Evolutionary conservation across 2,329 filamentous ascomycete species (phyloP), one percentile per base, ranked within the genome.

Genomic region (Talaromyces sp.): DNA sequence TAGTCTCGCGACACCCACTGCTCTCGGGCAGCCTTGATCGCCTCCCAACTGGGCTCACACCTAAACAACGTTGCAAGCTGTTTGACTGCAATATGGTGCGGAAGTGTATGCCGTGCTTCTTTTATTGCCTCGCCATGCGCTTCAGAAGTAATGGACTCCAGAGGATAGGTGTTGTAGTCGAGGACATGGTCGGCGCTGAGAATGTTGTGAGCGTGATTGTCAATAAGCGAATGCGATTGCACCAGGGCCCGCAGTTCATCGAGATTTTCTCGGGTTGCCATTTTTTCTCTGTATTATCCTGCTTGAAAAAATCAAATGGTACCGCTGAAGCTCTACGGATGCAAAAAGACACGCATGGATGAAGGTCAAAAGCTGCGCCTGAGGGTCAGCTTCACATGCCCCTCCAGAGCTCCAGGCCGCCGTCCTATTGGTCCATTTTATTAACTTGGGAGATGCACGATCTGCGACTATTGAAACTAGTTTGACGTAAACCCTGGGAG

Each of bases 141-240:
- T 76, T 94, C 90, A 7, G 88, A 88, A 1, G 86, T 85, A 64
- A 92, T 87, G 51, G 85, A 82, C 54, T 86, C 80, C 21, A 87
- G 79, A 8, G 83, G 79, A 60, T 78, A 75, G 55, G 62, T 66
- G 32, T 65, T 62, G 61, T 74, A 71, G 61, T 76, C 64, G 38
- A 61, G 61, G 27, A 72, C 75, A 7, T 67, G 65, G 14, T 73
- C 65, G 24, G 66, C 63, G 5, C 65, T 69, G 29, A 80, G 67
- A 17, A 80, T 63, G 62, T 79, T 79, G 62, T 80, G 77, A 11
- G 77, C 77, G 69, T 80, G 78, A 62, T 79, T 77, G 64, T 80
- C 78, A 54, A 80, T 79, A n/a, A 77, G 62, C 9, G 77, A 75
- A 53, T 77, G 75, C 8, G 66, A 69, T 59, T 70, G 71, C 29